A percentile compares a stretch with the other conserved stretches of the same genome.
Conservation (phyloP, 805 yeast species). For the Suhomyces canberraensis region DNA sequence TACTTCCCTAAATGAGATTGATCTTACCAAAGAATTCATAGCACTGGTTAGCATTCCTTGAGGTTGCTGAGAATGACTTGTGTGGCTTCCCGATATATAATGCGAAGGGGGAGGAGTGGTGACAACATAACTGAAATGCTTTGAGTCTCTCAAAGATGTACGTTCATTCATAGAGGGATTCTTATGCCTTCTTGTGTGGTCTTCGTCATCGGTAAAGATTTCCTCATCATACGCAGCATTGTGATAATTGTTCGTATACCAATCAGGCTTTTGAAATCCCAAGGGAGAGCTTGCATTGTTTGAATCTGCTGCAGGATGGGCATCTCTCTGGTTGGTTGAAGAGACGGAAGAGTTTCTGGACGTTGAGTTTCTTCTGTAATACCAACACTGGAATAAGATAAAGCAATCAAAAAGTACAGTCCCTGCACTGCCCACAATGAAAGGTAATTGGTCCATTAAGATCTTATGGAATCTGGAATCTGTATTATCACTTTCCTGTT, state of each 20-base stretch:
- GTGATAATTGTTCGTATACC: slow-evolving; percentile 28
- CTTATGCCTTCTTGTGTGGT: not conserved
- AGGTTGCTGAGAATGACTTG: not conserved
- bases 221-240: not conserved
- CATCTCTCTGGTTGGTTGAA: not conserved
- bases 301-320: not conserved
- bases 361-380: slow-evolving; percentile 6
- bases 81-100: slow-evolving; percentile 11
- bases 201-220: not conserved
- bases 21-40: slow-evolving; percentile 14
- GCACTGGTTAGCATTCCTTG: slow-evolving; percentile 14
- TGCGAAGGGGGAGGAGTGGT: slow-evolving; percentile 14
- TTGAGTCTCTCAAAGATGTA: not conserved
- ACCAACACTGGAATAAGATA: slow-evolving; percentile 34
- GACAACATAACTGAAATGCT: not conserved
- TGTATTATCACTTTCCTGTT: slow-evolving; percentile 7
- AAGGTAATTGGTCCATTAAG: slow-evolving; percentile 66
- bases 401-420: slow-evolving; percentile 26
- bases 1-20: slow-evolving; percentile 9
- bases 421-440: slow-evolving; percentile 66
- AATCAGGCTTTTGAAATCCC: slow-evolving; percentile 36
- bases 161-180: not conserved
- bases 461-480: slow-evolving; percentile 11
- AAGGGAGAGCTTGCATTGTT: slow-evolving; percentile 5
- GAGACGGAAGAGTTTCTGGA: not conserved